Evolutionary conservation across 2,329 filamentous ascomycete genomes (phyloP), one percentile per base, ranked within the genome.

Genomic region (Penicillium digitatum): DNA sequence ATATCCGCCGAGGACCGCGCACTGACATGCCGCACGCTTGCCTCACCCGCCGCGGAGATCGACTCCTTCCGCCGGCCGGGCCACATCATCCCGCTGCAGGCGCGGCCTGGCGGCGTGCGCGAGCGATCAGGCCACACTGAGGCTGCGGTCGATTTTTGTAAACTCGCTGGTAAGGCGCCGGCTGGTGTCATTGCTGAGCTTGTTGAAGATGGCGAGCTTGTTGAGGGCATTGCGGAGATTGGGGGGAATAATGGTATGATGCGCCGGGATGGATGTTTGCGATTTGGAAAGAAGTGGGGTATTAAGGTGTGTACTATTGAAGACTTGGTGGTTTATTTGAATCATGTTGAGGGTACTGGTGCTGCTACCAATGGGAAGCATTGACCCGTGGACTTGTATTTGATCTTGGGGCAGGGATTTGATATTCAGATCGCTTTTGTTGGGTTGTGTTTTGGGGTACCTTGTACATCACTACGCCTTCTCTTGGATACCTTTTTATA

Each of bases 281-380:
- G 80, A 48, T 99, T 99, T 81, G 94, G 91, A 27, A 85, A 85
- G 74, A 86, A 82, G 74, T 97, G 88, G 86, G 91, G 91, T 5
- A 79, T 99, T 64, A 94, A 88, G 79, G 90, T 95, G 56, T 95
- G 92, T 76, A 97, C 94, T 29, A 97, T 99, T 76, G 91, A 93
- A 71, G 91, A 93, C 74, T 74, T 99, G 75, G 87, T 93, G 27
- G 79, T 78, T 54, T 88, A 95, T 72, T 77, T 96, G 55, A 87
- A 94, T 73, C 86, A 85, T 78, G 86, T 80, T 37, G 87, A 92
- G 76, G 86, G 86, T 16, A 58, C 62, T 48, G 55, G 59, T 35
- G 50, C 52, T 44, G 38, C 64, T 44, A 31, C 55, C 22, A 76
- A 76, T 68, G 74, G 74, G 31, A 69, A 69, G 58, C 62, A 69